phyloP scores from a whole-genome alignment of 2,329 filamentous ascomycete species.

The Apiospora arundinis region DNA sequence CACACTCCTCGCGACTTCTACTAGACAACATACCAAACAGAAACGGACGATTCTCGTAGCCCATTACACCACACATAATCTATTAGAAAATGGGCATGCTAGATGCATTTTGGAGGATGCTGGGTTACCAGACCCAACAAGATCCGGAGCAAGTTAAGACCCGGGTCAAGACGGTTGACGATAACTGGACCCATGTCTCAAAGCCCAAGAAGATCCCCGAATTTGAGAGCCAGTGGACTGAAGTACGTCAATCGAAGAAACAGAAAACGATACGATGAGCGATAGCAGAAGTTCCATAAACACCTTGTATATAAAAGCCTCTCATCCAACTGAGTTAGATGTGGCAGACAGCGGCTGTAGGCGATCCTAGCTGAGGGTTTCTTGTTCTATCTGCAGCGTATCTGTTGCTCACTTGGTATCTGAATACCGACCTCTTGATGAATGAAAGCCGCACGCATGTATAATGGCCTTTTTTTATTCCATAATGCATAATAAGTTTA shows the following conservation, averaged over 20 bases:
- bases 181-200: constrained; percentile 12
- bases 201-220: constrained; percentile 14
- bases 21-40: no score
- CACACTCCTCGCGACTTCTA: not conserved
- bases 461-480: not conserved
- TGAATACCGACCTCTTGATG: not conserved
- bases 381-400: not conserved
- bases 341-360: not conserved
- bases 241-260: not conserved
- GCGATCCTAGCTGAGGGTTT: not conserved
- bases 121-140: not conserved
- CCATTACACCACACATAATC: not conserved
- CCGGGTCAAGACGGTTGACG: constrained; percentile 4
- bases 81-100: not conserved
- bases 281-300: not conserved
- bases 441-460: not conserved
- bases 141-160: not conserved
- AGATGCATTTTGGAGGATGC: not conserved
- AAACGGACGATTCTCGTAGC: not conserved
- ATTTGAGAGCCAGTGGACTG: not conserved
- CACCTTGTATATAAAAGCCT: no score
- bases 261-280: not conserved
- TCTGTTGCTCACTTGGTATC: not conserved
- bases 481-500: no score
- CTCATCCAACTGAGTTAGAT: not conserved